Evolutionary conservation across 352 stramenopile species (phyloP).

Genomic region (Pythium brassicae): DNA sequence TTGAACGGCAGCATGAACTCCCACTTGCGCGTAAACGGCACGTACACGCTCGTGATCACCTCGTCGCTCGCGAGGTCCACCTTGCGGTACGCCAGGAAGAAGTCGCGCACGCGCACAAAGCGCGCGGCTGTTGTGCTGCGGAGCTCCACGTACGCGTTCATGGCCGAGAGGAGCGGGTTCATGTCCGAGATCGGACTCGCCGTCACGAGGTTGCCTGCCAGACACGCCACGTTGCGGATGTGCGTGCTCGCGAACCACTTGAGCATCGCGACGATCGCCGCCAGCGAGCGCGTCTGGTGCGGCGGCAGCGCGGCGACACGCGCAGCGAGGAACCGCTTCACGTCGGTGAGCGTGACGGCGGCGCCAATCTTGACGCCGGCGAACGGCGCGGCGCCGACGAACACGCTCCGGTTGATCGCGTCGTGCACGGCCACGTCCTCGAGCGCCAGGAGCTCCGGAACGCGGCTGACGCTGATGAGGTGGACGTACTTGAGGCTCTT

Average conservation of each 20-base stretch:
- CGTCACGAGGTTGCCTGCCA: slow-evolving; percentile 96
- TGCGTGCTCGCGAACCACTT: slow-evolving; percentile 97
- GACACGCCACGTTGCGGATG: slow-evolving; percentile 95
- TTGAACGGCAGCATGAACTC: slow-evolving; percentile 96
- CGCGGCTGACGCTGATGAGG: slow-evolving; percentile 66
- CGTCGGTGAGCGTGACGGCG: slow-evolving; percentile 65
- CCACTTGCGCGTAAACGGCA: slow-evolving; percentile 83
- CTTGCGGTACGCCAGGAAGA: slow-evolving; percentile 94
- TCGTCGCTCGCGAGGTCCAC: slow-evolving; percentile 88
- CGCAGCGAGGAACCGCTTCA: slow-evolving; percentile 56
- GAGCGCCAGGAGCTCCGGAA: slow-evolving; percentile 58
- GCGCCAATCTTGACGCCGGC: slow-evolving; percentile 78
- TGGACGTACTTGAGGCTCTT: slow-evolving; percentile 82
- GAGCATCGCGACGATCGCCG: slow-evolving; percentile 86
- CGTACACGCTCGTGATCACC: slow-evolving; percentile 89
- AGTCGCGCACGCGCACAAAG: slow-evolving; percentile 82
- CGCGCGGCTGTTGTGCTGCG: slow-evolving; percentile 27
- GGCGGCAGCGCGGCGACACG: slow-evolving; percentile 27
- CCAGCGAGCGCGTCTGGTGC: slow-evolving; percentile 48
- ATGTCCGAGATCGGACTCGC: slow-evolving; percentile 97
- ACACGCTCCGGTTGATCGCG: slow-evolving; percentile 45
- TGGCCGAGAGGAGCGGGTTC: slow-evolving; percentile 92
- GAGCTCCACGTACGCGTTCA: slow-evolving; percentile 76
- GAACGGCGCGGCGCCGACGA: slow-evolving; percentile 34
- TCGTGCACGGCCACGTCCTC: slow-evolving; percentile 30